These are phyloP conservation scores for Triangularia setosa DNA, from an alignment of 2,329 filamentous ascomycete genomes.

Conservation along the genomic window DNA sequence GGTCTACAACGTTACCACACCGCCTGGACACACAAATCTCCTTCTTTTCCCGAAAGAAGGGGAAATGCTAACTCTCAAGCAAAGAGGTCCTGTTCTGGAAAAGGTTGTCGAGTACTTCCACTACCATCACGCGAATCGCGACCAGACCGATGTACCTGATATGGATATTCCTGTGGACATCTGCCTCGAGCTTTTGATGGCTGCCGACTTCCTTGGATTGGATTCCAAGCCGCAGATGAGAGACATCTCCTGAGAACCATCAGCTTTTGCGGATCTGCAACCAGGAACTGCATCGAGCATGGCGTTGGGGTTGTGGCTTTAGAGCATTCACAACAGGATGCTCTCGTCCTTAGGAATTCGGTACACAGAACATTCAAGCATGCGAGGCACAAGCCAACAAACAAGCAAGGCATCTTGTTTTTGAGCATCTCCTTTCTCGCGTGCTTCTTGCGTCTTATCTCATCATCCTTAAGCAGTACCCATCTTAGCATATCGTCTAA, in stretches of 20 bases:
- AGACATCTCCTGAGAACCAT: neutral
- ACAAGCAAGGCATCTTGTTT: neutral
- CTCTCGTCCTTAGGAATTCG: neutral
- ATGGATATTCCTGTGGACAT: slow-evolving; percentile 78
- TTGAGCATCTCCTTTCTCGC: neutral
- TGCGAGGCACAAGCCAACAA: neutral
- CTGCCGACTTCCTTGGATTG: slow-evolving; percentile 71
- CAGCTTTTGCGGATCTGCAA: neutral
- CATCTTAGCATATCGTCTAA: slow-evolving; percentile 45
- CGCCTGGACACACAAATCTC: neutral
- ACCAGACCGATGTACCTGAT: slow-evolving; percentile 69
- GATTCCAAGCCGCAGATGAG: slow-evolving; percentile 46
- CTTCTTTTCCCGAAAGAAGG: neutral
- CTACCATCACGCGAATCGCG: slow-evolving; percentile 71
- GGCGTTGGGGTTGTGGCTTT: neutral
- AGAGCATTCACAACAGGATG: neutral
- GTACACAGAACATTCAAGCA: neutral
- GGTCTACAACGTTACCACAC: neutral
- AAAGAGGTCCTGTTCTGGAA: slow-evolving; percentile 68
- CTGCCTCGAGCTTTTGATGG: slow-evolving; percentile 72
- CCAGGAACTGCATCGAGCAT: neutral
- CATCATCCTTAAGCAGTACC: slow-evolving; percentile 15
- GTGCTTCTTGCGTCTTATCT: neutral
- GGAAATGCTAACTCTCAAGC: neutral
- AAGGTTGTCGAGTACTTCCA: slow-evolving; percentile 82